Evolutionary conservation across 2,329 filamentous ascomycete species (phyloP), one percentile per base, ranked within the genome.

Genomic region (Neospermospora avenae): DNA sequence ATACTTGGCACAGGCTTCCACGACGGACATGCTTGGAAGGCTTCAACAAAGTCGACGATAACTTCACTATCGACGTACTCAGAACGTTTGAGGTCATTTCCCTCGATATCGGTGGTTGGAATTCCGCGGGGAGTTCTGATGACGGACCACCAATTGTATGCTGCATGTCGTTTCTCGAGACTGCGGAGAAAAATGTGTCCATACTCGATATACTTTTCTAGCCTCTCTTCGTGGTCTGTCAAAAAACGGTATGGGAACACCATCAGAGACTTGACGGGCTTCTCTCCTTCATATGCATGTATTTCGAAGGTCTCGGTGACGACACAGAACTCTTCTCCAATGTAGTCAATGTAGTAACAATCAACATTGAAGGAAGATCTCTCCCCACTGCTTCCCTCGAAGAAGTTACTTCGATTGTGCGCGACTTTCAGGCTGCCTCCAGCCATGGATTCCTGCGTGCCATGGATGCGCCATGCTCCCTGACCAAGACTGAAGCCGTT

Each of bases 31-130:
- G 57, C 34, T 44, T 59, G 39, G 18, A 64, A 62, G 0, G 65
- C 63, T 46, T 69, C 67, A 2, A 48, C 49, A 55, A 70, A 69
- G 52, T 71, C 69, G 5, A 71, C 60, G 41, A 71, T 66, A 11
- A 71, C 65, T 1, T 67, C 62, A 35, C 69, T 66, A 22, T 68
- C 61, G 51, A 72, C 63, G 42, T 67, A 59, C 39, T 68, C 65
- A 1, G 65, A 42, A 24, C 57, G 57, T 14, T 57, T 51, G 1
- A 34, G 28, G 8, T 34, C 31, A 24, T 39, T 37, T 11, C 57
- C 59, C n/a, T 49, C 49, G 6, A 44, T 41, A 8, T 44, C 37
- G 16, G 28, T 58, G 13, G 46, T 58, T 16, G 48, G n/a, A 8
- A 31, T 34, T 16, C 57, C 57, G 22, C n/a, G 6, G 2, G 49